A percentile compares a stretch with the other conserved stretches of the same genome.
Conservation (phyloP, 352 stramenopile species). For the Phytophthora vignae region DNA sequence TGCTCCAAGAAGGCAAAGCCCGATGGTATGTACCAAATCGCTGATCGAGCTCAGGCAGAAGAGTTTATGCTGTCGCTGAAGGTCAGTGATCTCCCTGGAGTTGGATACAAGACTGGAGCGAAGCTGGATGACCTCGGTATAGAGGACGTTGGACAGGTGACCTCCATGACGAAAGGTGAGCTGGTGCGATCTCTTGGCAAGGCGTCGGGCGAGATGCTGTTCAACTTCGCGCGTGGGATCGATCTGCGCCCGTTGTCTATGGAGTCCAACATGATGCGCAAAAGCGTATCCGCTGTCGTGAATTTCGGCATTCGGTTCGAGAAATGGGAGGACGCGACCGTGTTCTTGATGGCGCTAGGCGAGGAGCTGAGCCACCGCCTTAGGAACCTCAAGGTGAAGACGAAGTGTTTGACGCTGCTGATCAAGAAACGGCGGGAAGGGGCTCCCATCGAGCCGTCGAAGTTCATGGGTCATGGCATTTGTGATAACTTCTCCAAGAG, state of each 20-base stretch:
- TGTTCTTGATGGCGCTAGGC: constrained; percentile 84
- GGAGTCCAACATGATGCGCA: constrained; percentile 77
- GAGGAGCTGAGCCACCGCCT: constrained; percentile 80
- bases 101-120: constrained; percentile 64
- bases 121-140: constrained; percentile 82
- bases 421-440: constrained; percentile 85
- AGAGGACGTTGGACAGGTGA: constrained; percentile 68
- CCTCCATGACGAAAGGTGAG: constrained; percentile 53
- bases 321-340: constrained; percentile 71
- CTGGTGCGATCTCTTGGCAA: constrained; percentile 75
- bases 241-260: constrained; percentile 77
- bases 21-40: constrained; percentile 83
- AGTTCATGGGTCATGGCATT: constrained; percentile 89
- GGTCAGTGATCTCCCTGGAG: constrained; percentile 83
- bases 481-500: constrained; percentile 91
- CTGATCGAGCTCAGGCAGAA: constrained; percentile 49
- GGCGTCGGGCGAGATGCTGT: constrained; percentile 76
- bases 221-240: constrained; percentile 76
- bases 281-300: constrained; percentile 92
- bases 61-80: constrained; percentile 73
- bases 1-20: constrained; percentile 95
- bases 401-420: constrained; percentile 79
- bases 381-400: constrained; percentile 59
- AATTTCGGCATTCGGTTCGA: constrained; percentile 94
- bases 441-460: constrained; percentile 74